Percentiles rank a stretch among this genome's conserved stretches.
Evolutionary conservation across 768 basidiomycete species (phyloP).

Genomic region (Filobasidium wieringae): DNA sequence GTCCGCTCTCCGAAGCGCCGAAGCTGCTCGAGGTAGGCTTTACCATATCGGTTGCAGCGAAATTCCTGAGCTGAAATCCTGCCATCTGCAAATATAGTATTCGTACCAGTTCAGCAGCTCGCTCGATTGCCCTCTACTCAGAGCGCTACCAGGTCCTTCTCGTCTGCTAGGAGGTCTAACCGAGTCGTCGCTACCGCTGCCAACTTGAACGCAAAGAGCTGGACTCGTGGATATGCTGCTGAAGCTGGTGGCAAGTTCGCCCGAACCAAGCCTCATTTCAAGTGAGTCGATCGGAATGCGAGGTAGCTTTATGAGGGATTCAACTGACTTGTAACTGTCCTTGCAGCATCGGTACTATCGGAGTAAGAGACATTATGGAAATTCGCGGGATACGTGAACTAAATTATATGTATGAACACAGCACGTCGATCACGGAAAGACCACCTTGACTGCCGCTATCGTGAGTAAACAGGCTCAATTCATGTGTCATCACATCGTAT

Average conservation of each 20-base stretch:
- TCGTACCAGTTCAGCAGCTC: not conserved
- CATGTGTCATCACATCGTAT: not conserved
- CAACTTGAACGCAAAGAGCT: not conserved
- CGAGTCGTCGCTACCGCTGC: not conserved
- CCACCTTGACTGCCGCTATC: slow-evolving; percentile 41
- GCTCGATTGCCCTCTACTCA: not conserved
- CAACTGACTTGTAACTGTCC: not conserved
- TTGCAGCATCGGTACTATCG: slow-evolving; percentile 41
- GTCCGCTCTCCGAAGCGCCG: not conserved
- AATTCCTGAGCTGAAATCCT: not conserved
- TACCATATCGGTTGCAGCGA: not conserved
- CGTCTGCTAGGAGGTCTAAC: not conserved
- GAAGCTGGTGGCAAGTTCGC: slow-evolving; percentile 38
- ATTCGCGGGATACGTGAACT: not conserved
- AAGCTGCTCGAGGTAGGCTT: not conserved
- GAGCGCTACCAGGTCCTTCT: not conserved
- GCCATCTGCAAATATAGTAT: not conserved
- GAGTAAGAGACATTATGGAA: slow-evolving; percentile 21
- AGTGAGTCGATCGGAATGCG: slow-evolving; percentile 26
- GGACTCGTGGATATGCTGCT: slow-evolving; percentile 25
- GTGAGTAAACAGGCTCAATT: not conserved
- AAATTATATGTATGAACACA: not conserved
- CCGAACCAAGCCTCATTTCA: slow-evolving; percentile 40
- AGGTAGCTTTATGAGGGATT: not conserved
- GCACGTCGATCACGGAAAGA: slow-evolving; percentile 42